Evolutionary conservation across 2,329 filamentous ascomycete genomes (phyloP).

Genomic region (Fusarium sp.): DNA sequence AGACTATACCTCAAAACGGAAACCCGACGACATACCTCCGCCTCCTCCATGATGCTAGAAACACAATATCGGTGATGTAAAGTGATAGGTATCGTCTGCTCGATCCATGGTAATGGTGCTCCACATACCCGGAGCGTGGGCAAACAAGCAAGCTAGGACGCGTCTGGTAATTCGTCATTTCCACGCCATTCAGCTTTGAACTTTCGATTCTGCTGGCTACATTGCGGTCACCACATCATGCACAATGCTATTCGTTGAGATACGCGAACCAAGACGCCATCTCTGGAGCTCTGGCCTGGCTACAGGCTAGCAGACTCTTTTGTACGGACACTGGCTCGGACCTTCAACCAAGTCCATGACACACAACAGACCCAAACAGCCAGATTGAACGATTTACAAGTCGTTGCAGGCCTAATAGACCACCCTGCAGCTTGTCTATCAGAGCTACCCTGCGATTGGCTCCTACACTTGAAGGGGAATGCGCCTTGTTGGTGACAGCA

Average conservation of each 20-base stretch:
- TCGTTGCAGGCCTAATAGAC: neutral
- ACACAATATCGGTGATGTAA: neutral
- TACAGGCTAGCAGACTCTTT: neutral
- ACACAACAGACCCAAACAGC: neutral
- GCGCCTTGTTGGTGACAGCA: neutral
- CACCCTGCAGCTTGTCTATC: neutral
- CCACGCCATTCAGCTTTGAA: neutral
- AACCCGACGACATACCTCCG: neutral
- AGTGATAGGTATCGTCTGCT: slow-evolving; percentile 10
- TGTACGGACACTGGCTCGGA: too few species aligned
- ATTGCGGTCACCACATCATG: neutral
- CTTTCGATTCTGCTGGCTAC: neutral
- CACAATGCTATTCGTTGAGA: slow-evolving; percentile 13
- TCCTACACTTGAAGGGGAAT: neutral
- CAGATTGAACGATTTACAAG: neutral
- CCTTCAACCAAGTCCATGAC: too few species aligned
- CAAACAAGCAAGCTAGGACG: slow-evolving; percentile 24
- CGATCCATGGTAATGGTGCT: slow-evolving; percentile 15
- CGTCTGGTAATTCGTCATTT: neutral
- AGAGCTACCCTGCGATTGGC: neutral
- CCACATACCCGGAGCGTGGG: slow-evolving; percentile 39
- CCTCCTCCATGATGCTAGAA: neutral
- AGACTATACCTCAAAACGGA: neutral
- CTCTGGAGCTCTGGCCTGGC: neutral
- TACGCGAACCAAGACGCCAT: slow-evolving; percentile 21